Evolutionary conservation across 257 asterid species (phyloP).

Genomic region (Verbena officinalis): DNA sequence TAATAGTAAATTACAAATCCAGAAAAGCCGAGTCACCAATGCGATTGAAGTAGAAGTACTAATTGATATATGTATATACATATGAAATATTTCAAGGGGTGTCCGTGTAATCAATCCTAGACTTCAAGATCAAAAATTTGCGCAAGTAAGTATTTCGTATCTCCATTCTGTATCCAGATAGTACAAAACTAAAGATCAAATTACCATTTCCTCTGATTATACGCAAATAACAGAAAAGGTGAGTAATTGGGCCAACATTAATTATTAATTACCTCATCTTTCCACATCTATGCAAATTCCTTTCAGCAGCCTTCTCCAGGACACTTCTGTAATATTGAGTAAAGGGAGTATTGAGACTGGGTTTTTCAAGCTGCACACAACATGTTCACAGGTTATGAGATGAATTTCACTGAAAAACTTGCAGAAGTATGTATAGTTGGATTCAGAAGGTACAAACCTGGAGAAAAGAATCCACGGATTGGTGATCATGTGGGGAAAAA

Average conservation of each 20-base stretch:
- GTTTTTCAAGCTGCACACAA: conserved; percentile 69
- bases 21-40: conserved; percentile 1
- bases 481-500: conserved; percentile 87
- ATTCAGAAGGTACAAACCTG: conserved; percentile 55
- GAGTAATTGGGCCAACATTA: background rate
- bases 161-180: too few species aligned
- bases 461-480: conserved; percentile 79
- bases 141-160: too few species aligned
- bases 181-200: too few species aligned
- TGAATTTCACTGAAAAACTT: conserved; percentile 2
- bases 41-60: background rate
- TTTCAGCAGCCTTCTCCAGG: conserved; percentile 68
- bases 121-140: too few species aligned
- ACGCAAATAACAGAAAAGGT: conserved; percentile 1
- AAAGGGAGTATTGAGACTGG: conserved; percentile 65
- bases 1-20: background rate
- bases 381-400: conserved; percentile 26
- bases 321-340: conserved; percentile 76
- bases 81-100: too few species aligned
- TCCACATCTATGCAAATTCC: conserved; percentile 44
- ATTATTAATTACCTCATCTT: conserved; percentile 47
- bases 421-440: conserved; percentile 10
- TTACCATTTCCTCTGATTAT: background rate
- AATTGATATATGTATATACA: too few species aligned
- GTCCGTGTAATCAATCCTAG: too few species aligned